Conservation (phyloP, 495 filamentous ascomycete genomes). For the Ramalina peruviana region DNA sequence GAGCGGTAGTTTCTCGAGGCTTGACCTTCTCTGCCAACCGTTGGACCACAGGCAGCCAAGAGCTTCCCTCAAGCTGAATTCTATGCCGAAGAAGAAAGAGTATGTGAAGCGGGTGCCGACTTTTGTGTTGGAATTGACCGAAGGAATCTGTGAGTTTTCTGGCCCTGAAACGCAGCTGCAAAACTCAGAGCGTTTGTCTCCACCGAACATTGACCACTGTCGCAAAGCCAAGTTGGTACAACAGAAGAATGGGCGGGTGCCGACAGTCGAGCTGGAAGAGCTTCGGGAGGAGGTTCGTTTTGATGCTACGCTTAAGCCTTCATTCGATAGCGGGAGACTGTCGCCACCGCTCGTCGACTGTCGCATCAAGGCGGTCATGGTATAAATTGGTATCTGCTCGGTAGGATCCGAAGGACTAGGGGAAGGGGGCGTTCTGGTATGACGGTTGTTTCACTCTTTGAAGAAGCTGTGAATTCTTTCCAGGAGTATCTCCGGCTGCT, state of each 20-base stretch:
- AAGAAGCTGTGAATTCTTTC: constrained; percentile 21
- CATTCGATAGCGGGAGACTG: not conserved
- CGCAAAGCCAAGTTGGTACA: not conserved
- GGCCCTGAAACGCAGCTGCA: not conserved
- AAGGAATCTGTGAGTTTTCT: not conserved
- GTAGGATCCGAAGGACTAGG: not conserved
- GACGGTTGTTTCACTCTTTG: not conserved
- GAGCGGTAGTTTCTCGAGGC: not conserved
- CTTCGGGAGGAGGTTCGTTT: not conserved
- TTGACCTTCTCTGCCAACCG: not conserved
- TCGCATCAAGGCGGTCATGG: not conserved
- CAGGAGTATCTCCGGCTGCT: constrained; percentile 22
- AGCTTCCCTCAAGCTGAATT: not conserved
- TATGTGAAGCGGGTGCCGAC: not conserved
- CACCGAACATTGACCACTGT: not conserved
- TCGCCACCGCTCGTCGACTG: no score
- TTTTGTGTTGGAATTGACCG: not conserved
- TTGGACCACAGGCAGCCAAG: not conserved
- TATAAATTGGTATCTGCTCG: not conserved
- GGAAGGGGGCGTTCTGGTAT: not conserved
- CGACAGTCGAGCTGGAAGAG: not conserved
- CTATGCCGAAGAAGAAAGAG: not conserved
- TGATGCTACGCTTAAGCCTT: not conserved
- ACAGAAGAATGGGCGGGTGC: not conserved
- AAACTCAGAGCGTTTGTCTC: not conserved